These are phyloP conservation scores for Filobasidium uniguttulatum DNA, from an alignment of 1,284 basidiomycete species.

Conservation along the genomic window DNA sequence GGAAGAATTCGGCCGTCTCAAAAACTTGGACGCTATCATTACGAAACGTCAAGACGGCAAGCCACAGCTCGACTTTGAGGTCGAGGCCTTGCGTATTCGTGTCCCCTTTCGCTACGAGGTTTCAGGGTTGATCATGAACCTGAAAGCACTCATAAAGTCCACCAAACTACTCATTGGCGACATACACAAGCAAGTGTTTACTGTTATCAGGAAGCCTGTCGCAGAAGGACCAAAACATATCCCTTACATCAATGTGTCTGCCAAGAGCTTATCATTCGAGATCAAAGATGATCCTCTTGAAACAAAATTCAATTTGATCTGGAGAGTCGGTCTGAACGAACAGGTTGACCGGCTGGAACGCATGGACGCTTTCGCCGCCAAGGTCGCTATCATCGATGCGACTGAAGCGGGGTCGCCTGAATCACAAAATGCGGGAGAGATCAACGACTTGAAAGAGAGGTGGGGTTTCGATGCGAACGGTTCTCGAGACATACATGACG, in stretches of 20 bases:
- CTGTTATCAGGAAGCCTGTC: constrained; percentile 41
- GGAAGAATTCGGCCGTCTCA: constrained; percentile 64
- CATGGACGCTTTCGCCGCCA: constrained; percentile 67
- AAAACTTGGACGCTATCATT: constrained; percentile 46
- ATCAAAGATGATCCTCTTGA: constrained; percentile 84
- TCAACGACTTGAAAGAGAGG: constrained; percentile 19
- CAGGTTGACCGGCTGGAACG: constrained; percentile 59
- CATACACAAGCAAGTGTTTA: constrained; percentile 20
- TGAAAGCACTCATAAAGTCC: constrained; percentile 52
- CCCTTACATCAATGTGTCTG: constrained; percentile 50
- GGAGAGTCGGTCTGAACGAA: constrained; percentile 62
- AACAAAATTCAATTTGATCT: constrained; percentile 61
- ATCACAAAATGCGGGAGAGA: constrained; percentile 8
- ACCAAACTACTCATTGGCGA: constrained; percentile 47
- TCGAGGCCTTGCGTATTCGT: constrained; percentile 56
- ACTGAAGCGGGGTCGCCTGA: constrained; percentile 35
- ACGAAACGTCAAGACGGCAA: constrained; percentile 15
- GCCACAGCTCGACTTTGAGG: constrained; percentile 20
- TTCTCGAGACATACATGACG: constrained; percentile 56
- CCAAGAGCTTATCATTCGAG: constrained; percentile 57
- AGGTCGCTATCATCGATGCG: constrained; percentile 48
- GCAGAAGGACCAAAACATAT: constrained; percentile 57
- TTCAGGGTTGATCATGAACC: constrained; percentile 56
- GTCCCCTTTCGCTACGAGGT: constrained; percentile 69
- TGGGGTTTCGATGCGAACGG: constrained; percentile 48